phyloP scores from a whole-genome alignment of 129 eudicot species.

The Lactuca sativa region DNA sequence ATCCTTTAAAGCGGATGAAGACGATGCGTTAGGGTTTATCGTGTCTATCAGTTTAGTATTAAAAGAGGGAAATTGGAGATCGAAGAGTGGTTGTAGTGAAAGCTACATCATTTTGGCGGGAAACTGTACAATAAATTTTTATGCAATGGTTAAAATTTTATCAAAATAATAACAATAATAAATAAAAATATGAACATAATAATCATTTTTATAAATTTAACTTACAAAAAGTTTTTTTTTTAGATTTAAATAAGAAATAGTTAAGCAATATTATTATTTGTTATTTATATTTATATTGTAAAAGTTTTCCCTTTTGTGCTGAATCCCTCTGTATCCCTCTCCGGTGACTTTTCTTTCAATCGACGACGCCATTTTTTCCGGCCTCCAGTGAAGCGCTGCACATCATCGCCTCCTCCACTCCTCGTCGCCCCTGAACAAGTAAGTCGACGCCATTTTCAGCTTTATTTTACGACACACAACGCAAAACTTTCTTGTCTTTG shows the following conservation, averaged over 20 bases:
- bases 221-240: not conserved
- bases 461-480: not conserved
- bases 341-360: not conserved
- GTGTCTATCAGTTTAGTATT: conserved; percentile 8
- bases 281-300: too few relatives aligned
- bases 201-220: too few relatives aligned
- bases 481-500: not conserved
- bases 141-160: not conserved
- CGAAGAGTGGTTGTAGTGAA: conserved; percentile 13
- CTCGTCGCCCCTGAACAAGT: not conserved
- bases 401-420: not conserved
- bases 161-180: too few relatives aligned
- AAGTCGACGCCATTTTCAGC: not conserved
- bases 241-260: not conserved
- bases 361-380: not conserved
- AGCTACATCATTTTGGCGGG: conserved; percentile 32
- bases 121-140: not conserved
- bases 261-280: not conserved
- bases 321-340: too few relatives aligned
- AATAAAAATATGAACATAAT: too few relatives aligned
- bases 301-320: not conserved
- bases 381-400: not conserved
- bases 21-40: conserved; percentile 30
- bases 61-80: conserved; percentile 8
- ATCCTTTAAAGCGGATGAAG: conserved; percentile 11